Percentiles rank a stretch among this genome's conserved stretches.
These are phyloP conservation scores for Cornus kousa DNA, from an alignment of 148 eudicot genomes.

Conservation along the genomic window DNA sequence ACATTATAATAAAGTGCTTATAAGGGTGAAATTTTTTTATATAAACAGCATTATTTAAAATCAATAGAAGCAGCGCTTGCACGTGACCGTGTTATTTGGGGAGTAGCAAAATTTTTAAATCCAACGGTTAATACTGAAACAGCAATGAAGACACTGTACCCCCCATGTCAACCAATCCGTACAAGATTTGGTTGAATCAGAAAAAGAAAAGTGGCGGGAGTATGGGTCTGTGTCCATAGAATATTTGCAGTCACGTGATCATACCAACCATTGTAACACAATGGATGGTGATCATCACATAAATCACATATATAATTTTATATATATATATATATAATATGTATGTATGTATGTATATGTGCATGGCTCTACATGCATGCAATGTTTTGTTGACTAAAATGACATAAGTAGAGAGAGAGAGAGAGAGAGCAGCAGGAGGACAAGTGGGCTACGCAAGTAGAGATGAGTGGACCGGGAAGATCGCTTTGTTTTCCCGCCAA, in stretches of 20 bases:
- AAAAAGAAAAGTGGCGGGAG: not conserved
- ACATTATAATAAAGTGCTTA: no score
- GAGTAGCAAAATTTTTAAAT: not conserved
- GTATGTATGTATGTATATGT: not conserved
- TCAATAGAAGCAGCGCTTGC: not conserved
- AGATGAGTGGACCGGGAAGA: conserved; percentile 14
- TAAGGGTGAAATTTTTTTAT: no score
- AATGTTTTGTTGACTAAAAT: not conserved
- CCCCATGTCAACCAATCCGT: not conserved
- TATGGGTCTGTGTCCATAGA: not conserved
- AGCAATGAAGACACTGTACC: not conserved
- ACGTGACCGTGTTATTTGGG: not conserved
- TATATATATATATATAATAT: not conserved
- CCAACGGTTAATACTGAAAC: not conserved
- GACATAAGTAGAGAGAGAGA: not conserved
- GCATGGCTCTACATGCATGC: not conserved
- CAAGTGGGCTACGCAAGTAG: conserved; percentile 29
- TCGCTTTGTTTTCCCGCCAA: conserved; percentile 39
- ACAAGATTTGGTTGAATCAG: not conserved
- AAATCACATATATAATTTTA: no score
- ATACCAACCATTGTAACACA: not conserved
- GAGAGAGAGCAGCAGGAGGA: not conserved
- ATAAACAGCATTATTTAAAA: no score
- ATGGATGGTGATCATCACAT: not conserved
- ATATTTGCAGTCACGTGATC: not conserved